Percentiles rank a stretch among this genome's conserved stretches.
Conservation (phyloP, 768 basidiomycete genomes). For the Boletus speciosus region DNA sequence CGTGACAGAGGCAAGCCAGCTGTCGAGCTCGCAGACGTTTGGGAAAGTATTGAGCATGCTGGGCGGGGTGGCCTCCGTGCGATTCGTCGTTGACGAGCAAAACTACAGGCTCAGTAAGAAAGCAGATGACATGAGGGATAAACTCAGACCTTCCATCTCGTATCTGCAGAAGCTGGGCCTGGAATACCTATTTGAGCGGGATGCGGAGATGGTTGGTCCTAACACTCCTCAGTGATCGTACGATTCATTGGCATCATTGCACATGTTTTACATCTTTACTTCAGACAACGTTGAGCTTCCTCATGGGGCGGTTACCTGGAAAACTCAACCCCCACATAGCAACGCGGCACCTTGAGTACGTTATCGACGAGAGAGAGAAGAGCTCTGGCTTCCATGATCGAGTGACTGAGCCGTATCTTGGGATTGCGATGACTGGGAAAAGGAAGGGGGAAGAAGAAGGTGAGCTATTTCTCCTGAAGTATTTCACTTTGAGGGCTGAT, state of each 20-base stretch:
- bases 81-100: background rate
- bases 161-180: constrained; percentile 91
- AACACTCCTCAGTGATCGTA: background rate
- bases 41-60: too few relatives aligned
- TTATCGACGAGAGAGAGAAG: constrained; percentile 67
- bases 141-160: constrained; percentile 75
- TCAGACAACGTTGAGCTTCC: constrained; percentile 94
- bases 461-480: constrained; percentile 28
- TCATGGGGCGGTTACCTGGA: constrained; percentile 70
- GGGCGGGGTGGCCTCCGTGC: too few relatives aligned
- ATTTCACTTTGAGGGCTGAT: too few relatives aligned
- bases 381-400: constrained; percentile 78
- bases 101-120: constrained; percentile 69
- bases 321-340: constrained; percentile 65
- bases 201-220: constrained; percentile 58
- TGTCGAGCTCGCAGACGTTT: too few relatives aligned
- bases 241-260: background rate
- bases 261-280: constrained; percentile 60
- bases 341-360: constrained; percentile 77
- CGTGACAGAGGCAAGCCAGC: too few relatives aligned
- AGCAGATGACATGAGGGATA: constrained; percentile 73
- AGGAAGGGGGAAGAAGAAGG: constrained; percentile 52
- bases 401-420: constrained; percentile 82
- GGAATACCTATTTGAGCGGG: constrained; percentile 72
- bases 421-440: constrained; percentile 58